Base-by-base conservation (phyloP, 225 moss, liverwort and hornwort genomes). In the Marchantia polymorpha region DNA sequence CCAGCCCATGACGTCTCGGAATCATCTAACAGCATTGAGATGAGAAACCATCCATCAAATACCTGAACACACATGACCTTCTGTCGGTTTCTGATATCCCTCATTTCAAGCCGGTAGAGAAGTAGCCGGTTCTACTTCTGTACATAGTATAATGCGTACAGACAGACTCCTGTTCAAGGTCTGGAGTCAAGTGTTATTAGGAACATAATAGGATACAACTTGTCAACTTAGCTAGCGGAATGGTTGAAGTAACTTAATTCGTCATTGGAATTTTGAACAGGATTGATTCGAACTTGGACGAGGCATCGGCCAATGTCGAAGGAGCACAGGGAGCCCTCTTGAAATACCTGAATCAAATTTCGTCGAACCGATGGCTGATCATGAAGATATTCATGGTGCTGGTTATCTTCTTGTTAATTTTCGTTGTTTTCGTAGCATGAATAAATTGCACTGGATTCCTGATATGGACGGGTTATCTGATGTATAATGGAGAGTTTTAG, bases 251-350 rank as follows among this genome's bases (percentile, higher is more conserved):
- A 51, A 71, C 71, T 71, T 0, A 71, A 22, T 22, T 51, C 49
- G n/a, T 23, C n/a, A n/a, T 71, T 22, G 48, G 23, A 61, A 23
- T 67, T 81, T 53, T 70, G 23, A 39, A 16, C 96, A 97, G 94
- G 84, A 97, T 97, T 89, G 94, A 97, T 81, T 94, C 93, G 77
- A 92, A 97, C 80, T 90, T 97, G 92, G 94, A 93, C 75, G 93
- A 94, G 48, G 88, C 96, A 25, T 76, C 92, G 29, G 83, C 89
- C 22, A 97, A 94, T 84, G 96, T 97, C 64, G 96, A 94, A 84
- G 94, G 96, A 78, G 96, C 96, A 16, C 96, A 97, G 84, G 93
- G 90, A 76, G 94, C 94, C 75, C 89, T 97, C 14, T 84, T 97
- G 10, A 97, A 94, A 82, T 97, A 94, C 74, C 84, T 97, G 64